phyloP scores from a whole-genome alignment of 2,329 filamentous ascomycete genomes.

The Teratosphaeriaceae sp. region DNA sequence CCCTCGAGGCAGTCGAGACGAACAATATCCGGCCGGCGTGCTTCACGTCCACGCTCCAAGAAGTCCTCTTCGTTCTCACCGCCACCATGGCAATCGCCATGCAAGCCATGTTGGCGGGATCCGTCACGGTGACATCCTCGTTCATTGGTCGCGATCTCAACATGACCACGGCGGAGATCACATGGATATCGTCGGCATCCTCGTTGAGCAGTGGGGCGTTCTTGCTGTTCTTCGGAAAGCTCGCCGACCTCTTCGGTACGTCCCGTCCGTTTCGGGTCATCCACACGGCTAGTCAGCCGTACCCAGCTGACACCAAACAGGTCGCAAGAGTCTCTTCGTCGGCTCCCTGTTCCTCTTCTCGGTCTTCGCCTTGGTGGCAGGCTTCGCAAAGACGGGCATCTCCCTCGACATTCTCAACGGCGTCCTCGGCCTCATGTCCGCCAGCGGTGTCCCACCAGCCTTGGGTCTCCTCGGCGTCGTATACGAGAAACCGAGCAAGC shows the following conservation, averaged over 20 bases:
- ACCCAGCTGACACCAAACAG: slow-evolving; percentile 6
- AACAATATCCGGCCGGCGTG: slow-evolving; percentile 44
- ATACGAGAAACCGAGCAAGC: slow-evolving; percentile 53
- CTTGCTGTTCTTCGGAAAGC: slow-evolving; percentile 58
- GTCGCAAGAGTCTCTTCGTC: slow-evolving; percentile 56
- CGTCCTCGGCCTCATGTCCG: slow-evolving; percentile 57
- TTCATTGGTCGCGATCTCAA: slow-evolving; percentile 52
- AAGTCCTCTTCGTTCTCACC: slow-evolving; percentile 59
- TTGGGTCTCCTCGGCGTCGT: slow-evolving; percentile 58
- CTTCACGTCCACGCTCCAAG: slow-evolving; percentile 57
- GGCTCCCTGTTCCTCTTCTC: slow-evolving; percentile 54
- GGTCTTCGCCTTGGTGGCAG: slow-evolving; percentile 50
- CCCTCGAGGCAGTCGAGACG: slow-evolving; percentile 14
- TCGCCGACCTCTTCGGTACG: slow-evolving; percentile 57
- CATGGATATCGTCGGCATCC: slow-evolving; percentile 60
- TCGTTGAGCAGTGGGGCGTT: slow-evolving; percentile 58
- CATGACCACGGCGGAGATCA: slow-evolving; percentile 60
- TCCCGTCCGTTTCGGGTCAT: too few relatives aligned
- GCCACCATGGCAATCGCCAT: slow-evolving; percentile 62
- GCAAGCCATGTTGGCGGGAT: slow-evolving; percentile 53
- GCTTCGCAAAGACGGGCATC: slow-evolving; percentile 54
- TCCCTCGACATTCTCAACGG: slow-evolving; percentile 58
- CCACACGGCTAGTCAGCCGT: neutral
- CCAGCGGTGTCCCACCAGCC: slow-evolving; percentile 57
- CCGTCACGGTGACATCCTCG: slow-evolving; percentile 55